Evolutionary conservation across 2,329 filamentous ascomycete species (phyloP), one percentile per base, ranked within the genome.

Genomic region (Xylariaceae sp.): DNA sequence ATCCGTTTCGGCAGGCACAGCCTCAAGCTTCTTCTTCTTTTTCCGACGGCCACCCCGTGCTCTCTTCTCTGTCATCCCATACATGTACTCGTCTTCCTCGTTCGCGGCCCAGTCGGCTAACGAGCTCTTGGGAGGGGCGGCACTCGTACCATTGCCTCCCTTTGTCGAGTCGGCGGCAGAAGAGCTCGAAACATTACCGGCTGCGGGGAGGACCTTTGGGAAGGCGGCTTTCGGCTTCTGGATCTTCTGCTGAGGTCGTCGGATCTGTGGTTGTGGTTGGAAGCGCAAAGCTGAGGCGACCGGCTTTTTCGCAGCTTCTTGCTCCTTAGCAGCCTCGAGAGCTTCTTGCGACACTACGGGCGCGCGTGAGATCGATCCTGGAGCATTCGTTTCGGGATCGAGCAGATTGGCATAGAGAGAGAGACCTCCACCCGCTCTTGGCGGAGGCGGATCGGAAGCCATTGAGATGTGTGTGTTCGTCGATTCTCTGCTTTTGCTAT

Each of bases 361-460:
- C 1, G 84, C 88, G 67, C 87, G 84, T 13, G 89, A 90, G 67
- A 93, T 90, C n/a, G 88, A 89, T n/a, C 81, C 76, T 1, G 80
- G 69, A 42, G 76, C 66, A 59, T 76, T 73, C 63, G 74, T 68
- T 51, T 79, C 75, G 17, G 84, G 78, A 68, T 90, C 88, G 64
- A 94, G 84, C 49, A 96, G 82, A 73, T 95, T 90, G 57, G 90
- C 92, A 72, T 96, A 96, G 4, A 95, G 84, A 15, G 90, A 92
- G 66, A 91, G 78, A 59, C 81, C 80, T 59, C 78, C 76, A 58
- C 77, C 74, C 51, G 74, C 74, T 50, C 77, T 77, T 47, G 76
- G 74, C 18, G 77, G 66, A 51, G 69, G 64, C 57, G 67, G 67
- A 64, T 70, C 68, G 53, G 62, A 59, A 13, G 69, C 65, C 70